Percentiles rank a stretch among this genome's conserved stretches.
Evolutionary conservation across 2,329 filamentous ascomycete genomes (phyloP).

Genomic region (Aureobasidium zeae): DNA sequence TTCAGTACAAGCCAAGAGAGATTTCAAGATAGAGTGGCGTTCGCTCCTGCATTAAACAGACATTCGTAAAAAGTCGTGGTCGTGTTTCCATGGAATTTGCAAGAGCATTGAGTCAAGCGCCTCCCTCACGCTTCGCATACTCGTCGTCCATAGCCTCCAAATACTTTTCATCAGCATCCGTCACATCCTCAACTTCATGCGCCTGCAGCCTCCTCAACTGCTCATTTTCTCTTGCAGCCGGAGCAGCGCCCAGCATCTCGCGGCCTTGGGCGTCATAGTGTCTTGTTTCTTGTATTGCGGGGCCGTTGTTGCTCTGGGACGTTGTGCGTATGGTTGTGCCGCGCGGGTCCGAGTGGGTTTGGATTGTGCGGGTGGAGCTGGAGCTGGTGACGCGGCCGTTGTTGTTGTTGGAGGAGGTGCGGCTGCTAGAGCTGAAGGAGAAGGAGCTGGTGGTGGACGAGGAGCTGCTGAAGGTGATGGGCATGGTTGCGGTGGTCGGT

Average conservation of each 20-base stretch:
- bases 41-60: no score
- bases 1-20: no score
- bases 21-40: no score
- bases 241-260: conserved; percentile 20
- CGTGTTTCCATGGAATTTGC: no score
- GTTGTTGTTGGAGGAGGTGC: conserved; percentile 19
- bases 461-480: conserved; percentile 15
- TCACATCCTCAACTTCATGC: conserved; percentile 24
- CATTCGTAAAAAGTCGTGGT: no score
- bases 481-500: conserved; percentile 13
- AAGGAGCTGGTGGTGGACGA: conserved; percentile 19
- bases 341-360: conserved; percentile 22
- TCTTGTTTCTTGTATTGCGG: conserved; percentile 22
- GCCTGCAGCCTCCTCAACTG: conserved; percentile 15
- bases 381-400: no score
- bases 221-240: conserved; percentile 1
- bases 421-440: conserved; percentile 21
- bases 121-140: conserved; percentile 37
- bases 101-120: no score
- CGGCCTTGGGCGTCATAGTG: conserved; percentile 26
- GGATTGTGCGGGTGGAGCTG: conserved; percentile 21
- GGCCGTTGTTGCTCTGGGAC: conserved; percentile 26
- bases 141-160: conserved; percentile 36
- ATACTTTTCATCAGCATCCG: conserved; percentile 30
- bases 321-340: conserved; percentile 23